Conservation (phyloP, 352 stramenopile genomes). For the Globisporangium splendens region DNA sequence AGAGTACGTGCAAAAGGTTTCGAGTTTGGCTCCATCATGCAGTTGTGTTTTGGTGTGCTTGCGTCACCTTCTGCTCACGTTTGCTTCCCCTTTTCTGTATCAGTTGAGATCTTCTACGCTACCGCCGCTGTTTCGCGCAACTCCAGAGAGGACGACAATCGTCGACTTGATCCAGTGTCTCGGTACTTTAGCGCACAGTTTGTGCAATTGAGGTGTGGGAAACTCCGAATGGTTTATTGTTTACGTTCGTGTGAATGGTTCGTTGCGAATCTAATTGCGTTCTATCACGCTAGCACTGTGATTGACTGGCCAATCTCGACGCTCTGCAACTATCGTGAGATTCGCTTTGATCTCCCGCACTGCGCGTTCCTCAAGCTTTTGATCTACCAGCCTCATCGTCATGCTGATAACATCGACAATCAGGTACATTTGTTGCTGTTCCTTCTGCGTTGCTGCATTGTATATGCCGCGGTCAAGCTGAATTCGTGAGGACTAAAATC, state of each 20-base stretch:
- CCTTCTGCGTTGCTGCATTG: background rate
- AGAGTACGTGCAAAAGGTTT: background rate
- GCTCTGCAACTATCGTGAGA: background rate
- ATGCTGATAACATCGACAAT: slow-evolving; percentile 7
- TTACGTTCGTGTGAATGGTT: background rate
- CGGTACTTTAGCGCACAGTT: slow-evolving; percentile 31
- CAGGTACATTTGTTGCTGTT: slow-evolving; percentile 18
- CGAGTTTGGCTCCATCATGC: background rate
- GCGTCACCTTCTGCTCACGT: background rate
- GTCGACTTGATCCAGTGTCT: slow-evolving; percentile 21
- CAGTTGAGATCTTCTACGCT: slow-evolving; percentile 9
- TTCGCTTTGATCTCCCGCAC: slow-evolving; percentile 11
- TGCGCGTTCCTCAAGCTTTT: slow-evolving; percentile 37
- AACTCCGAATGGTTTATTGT: background rate
- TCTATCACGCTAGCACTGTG: background rate
- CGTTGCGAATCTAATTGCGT: too few species aligned
- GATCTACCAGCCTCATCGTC: slow-evolving; percentile 12
- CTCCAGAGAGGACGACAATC: background rate
- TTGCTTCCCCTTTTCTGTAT: background rate
- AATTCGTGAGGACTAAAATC: too few species aligned
- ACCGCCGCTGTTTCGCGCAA: background rate
- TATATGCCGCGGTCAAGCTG: too few species aligned
- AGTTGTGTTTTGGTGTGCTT: background rate
- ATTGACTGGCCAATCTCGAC: slow-evolving; percentile 4
- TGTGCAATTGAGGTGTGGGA: slow-evolving; percentile 20